These are phyloP conservation scores for Mucor lusitanicus DNA, from an alignment of 371 early-diverging fungal species.

Conservation along the genomic window DNA sequence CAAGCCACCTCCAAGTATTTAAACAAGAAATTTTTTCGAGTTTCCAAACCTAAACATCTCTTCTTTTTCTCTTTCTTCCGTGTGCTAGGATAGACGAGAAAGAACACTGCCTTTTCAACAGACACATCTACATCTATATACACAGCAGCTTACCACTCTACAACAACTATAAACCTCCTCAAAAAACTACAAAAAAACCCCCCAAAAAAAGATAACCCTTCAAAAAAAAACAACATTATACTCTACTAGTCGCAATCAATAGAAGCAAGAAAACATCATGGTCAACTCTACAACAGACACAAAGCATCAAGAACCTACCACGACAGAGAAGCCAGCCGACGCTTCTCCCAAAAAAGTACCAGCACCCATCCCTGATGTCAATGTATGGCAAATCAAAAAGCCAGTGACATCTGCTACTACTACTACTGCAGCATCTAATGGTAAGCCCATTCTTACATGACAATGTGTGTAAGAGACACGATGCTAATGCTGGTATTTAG, in stretches of 20 bases:
- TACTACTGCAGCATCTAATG: too few relatives aligned
- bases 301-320: slow-evolving; percentile 11
- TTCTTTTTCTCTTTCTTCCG: slow-evolving; percentile 1
- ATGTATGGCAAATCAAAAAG: slow-evolving; percentile 53
- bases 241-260: not conserved
- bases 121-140: not conserved
- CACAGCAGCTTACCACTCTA: too few relatives aligned
- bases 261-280: slow-evolving; percentile 6
- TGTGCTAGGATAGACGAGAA: not conserved
- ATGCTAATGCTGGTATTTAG: slow-evolving; percentile 3
- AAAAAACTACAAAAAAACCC: too few relatives aligned
- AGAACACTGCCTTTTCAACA: not conserved
- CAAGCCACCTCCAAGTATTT: slow-evolving; percentile 5
- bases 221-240: too few relatives aligned
- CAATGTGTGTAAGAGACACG: not conserved
- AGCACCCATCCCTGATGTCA: slow-evolving; percentile 47
- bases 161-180: too few relatives aligned
- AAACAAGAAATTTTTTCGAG: slow-evolving; percentile 4
- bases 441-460: too few relatives aligned
- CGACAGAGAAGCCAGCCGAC: slow-evolving; percentile 6
- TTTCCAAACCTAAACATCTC: not conserved
- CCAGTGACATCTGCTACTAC: not conserved
- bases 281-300: slow-evolving; percentile 9
- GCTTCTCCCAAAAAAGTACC: slow-evolving; percentile 25
- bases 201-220: too few relatives aligned